A percentile compares a stretch with the other conserved stretches of the same genome.
Evolutionary conservation across 2,329 filamentous ascomycete genomes (phyloP).

Genomic region (Phaeophleospora eucalypticola): DNA sequence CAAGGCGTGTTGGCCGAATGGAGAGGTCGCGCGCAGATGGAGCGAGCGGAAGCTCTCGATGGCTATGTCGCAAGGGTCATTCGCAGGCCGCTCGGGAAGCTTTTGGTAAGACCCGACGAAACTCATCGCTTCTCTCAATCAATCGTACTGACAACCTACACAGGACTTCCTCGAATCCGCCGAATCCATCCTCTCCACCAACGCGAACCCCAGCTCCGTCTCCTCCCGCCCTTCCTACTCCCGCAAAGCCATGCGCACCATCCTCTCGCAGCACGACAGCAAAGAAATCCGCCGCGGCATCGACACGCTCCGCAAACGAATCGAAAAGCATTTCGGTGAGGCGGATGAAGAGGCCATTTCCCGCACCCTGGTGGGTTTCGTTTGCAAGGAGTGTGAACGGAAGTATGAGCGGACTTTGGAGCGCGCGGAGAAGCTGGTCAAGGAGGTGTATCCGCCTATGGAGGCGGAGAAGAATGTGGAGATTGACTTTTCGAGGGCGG

Average conservation of each 20-base stretch:
- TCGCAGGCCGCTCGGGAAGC: conserved; percentile 79
- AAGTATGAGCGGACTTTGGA: conserved; percentile 54
- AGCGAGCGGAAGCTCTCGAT: conserved; percentile 81
- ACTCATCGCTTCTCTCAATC: neutral
- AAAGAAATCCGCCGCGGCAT: conserved; percentile 89
- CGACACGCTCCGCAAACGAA: conserved; percentile 70
- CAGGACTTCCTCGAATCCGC: conserved; percentile 84
- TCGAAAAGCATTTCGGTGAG: conserved; percentile 96
- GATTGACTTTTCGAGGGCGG: conserved; percentile 35
- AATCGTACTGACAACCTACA: conserved; percentile 11
- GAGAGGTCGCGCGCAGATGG: conserved; percentile 70
- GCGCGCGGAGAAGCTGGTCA: conserved; percentile 39
- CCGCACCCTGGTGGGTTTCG: conserved; percentile 55
- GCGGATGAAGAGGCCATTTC: conserved; percentile 69
- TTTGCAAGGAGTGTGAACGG: conserved; percentile 57
- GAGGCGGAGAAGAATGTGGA: conserved; percentile 42
- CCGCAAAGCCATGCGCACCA: conserved; percentile 78
- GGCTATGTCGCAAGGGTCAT: conserved; percentile 86
- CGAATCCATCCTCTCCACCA: conserved; percentile 61
- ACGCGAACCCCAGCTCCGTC: conserved; percentile 55
- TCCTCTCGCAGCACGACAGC: conserved; percentile 72
- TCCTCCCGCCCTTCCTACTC: conserved; percentile 79
- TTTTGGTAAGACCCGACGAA: conserved; percentile 61
- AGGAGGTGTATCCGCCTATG: conserved; percentile 39
- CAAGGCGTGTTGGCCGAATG: conserved; percentile 77